phyloP scores from a whole-genome alignment of 2,329 filamentous ascomycete species.

The Fusarium pseudonygamai region DNA sequence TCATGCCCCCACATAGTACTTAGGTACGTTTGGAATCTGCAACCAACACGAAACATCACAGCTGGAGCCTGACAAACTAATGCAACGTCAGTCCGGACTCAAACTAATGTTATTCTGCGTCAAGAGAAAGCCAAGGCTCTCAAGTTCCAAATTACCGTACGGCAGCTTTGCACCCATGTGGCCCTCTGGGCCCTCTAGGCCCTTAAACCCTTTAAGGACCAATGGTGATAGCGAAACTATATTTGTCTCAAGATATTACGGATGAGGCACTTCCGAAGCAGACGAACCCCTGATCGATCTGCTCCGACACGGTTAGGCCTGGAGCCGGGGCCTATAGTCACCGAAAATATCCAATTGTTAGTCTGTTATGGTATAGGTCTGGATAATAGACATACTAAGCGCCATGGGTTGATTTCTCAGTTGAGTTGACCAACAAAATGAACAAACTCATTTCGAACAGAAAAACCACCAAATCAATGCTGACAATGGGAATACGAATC shows the following conservation, averaged over 20 bases:
- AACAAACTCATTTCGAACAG: background rate
- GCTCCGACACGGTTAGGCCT: slow-evolving; percentile 20
- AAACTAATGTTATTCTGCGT: background rate
- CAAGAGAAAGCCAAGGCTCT: background rate
- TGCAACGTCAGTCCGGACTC: background rate
- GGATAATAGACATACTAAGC: slow-evolving; percentile 22
- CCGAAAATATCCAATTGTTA: background rate
- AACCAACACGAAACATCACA: slow-evolving; percentile 31
- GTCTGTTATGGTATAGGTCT: background rate
- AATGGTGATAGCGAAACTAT: slow-evolving; percentile 31
- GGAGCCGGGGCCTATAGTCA: slow-evolving; percentile 16
- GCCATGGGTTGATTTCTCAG: slow-evolving; percentile 1
- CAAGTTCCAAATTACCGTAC: slow-evolving; percentile 2
- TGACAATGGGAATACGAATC: background rate
- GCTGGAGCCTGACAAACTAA: background rate
- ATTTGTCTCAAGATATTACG: slow-evolving; percentile 32
- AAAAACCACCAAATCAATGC: background rate
- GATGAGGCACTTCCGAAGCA: slow-evolving; percentile 39
- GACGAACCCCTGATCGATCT: slow-evolving; percentile 13
- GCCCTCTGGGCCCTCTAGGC: background rate
- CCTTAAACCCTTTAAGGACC: background rate
- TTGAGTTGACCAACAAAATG: background rate
- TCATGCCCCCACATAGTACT: background rate
- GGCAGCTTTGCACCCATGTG: background rate
- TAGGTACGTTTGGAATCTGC: slow-evolving; percentile 8